These are phyloP conservation scores for Trichoderma pleuroti DNA, from an alignment of 2,329 filamentous ascomycete species.

Conservation along the genomic window DNA sequence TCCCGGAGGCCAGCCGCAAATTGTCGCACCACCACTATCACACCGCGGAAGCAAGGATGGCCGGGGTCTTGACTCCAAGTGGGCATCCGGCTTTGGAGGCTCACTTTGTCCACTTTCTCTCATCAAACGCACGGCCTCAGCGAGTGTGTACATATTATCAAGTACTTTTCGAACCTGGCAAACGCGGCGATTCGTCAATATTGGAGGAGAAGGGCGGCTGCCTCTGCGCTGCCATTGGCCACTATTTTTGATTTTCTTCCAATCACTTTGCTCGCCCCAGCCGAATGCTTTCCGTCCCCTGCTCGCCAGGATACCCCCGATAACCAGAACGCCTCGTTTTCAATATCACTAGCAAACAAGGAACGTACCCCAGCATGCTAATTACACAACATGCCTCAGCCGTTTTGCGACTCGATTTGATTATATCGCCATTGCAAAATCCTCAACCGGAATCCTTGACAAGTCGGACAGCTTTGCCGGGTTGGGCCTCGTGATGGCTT, in stretches of 20 bases:
- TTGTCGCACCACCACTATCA: conserved; percentile 18
- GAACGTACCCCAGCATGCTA: not conserved
- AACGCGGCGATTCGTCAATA: conserved; percentile 11
- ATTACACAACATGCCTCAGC: conserved; percentile 1
- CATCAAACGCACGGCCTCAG: not conserved
- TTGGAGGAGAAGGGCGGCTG: conserved; percentile 11
- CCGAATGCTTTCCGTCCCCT: conserved; percentile 3
- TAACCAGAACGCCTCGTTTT: conserved; percentile 11
- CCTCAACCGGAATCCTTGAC: not conserved
- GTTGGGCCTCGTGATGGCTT: not conserved
- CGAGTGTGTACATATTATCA: not conserved
- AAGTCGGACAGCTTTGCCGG: not conserved
- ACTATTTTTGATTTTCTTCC: conserved; percentile 12
- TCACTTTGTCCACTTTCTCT: conserved; percentile 5
- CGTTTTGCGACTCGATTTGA: not conserved
- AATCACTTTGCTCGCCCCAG: conserved; percentile 9
- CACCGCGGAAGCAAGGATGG: conserved; percentile 4
- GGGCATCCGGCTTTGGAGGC: conserved; percentile 2
- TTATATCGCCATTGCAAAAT: not conserved
- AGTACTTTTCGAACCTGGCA: not conserved
- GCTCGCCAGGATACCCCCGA: conserved; percentile 11
- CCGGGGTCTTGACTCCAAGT: not conserved
- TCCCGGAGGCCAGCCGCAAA: conserved; percentile 15
- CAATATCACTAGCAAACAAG: conserved; percentile 1
- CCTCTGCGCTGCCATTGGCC: conserved; percentile 8